Percentiles rank a stretch among this genome's conserved stretches.
Conservation (phyloP, 225 moss, liverwort and hornwort genomes). For the Sphagnum contortum region DNA sequence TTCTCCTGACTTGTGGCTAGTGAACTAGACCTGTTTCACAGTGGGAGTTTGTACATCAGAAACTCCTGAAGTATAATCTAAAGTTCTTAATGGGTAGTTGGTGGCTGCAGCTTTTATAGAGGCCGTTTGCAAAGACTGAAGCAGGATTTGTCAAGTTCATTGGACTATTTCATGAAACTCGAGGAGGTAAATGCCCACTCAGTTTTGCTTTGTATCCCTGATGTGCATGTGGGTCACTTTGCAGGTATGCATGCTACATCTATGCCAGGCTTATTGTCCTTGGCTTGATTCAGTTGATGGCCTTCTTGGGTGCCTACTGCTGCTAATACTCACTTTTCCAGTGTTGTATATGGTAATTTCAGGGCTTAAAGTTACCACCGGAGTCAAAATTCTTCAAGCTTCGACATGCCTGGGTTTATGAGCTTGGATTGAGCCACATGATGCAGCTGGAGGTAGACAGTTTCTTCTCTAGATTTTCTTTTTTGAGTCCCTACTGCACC, state of each 20-base stretch:
- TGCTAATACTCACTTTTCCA: too few species aligned
- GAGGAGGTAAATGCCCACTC: slow-evolving; percentile 44
- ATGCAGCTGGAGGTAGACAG: slow-evolving; percentile 76
- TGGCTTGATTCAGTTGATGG: background rate
- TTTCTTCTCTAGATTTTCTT: too few species aligned
- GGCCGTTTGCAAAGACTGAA: slow-evolving; percentile 86
- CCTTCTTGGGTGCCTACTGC: too few species aligned
- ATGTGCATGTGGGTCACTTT: too few species aligned
- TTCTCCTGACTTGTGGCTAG: too few species aligned
- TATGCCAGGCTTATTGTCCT: too few species aligned
- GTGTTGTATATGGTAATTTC: background rate
- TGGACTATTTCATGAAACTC: slow-evolving; percentile 62
- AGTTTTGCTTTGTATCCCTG: background rate
- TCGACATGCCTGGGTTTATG: slow-evolving; percentile 95
- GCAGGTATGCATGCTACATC: too few species aligned
- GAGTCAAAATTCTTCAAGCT: slow-evolving; percentile 91
- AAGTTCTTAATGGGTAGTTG: background rate
- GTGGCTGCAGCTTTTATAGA: slow-evolving; percentile 76
- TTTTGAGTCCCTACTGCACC: too few species aligned
- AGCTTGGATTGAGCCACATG: slow-evolving; percentile 85
- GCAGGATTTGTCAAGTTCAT: slow-evolving; percentile 66
- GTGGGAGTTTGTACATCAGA: too few species aligned
- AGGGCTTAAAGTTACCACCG: slow-evolving; percentile 64
- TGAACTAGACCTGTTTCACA: too few species aligned
- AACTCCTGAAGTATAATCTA: background rate